phyloP scores from a whole-genome alignment of 78 protist species.

The Polysphondylium violaceum region DNA sequence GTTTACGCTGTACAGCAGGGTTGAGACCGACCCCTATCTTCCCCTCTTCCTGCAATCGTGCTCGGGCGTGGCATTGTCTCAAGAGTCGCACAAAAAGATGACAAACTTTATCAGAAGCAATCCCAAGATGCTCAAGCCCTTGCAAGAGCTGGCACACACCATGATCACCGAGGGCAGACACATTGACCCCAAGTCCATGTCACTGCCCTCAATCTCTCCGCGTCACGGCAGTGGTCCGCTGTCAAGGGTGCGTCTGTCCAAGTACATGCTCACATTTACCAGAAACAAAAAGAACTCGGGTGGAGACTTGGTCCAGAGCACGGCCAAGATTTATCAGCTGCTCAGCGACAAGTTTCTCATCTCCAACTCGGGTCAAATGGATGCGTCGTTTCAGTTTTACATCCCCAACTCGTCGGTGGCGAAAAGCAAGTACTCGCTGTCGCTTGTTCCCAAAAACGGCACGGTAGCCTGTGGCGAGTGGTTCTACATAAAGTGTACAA shows the following conservation, averaged over 20 bases:
- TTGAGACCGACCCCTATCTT: slow-evolving; percentile 65
- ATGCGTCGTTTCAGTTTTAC: slow-evolving; percentile 45
- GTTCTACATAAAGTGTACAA: slow-evolving; percentile 47
- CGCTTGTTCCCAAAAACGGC: slow-evolving; percentile 60
- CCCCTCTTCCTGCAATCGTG: slow-evolving; percentile 61
- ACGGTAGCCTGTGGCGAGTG: slow-evolving; percentile 42
- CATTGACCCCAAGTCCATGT: slow-evolving; percentile 16
- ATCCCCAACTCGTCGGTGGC: not conserved
- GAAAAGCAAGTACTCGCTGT: slow-evolving; percentile 6
- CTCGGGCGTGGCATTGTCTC: slow-evolving; percentile 21
- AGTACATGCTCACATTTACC: slow-evolving; percentile 24
- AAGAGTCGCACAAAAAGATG: slow-evolving; percentile 14
- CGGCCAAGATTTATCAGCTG: slow-evolving; percentile 31
- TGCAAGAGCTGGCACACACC: slow-evolving; percentile 55
- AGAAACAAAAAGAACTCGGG: not conserved
- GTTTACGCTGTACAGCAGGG: slow-evolving; percentile 35
- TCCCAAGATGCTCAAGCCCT: slow-evolving; percentile 21
- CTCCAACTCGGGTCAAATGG: slow-evolving; percentile 32
- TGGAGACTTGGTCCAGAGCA: not conserved
- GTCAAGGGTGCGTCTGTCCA: slow-evolving; percentile 21
- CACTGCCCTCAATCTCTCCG: not conserved
- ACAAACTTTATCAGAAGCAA: slow-evolving; percentile 3
- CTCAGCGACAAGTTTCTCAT: slow-evolving; percentile 57
- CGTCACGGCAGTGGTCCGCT: not conserved
- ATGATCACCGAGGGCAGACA: slow-evolving; percentile 47